A percentile compares a stretch with the other conserved stretches of the same genome.
Evolutionary conservation across 2,329 filamentous ascomycete species (phyloP).

Genomic region (Penicillium verrucosum): DNA sequence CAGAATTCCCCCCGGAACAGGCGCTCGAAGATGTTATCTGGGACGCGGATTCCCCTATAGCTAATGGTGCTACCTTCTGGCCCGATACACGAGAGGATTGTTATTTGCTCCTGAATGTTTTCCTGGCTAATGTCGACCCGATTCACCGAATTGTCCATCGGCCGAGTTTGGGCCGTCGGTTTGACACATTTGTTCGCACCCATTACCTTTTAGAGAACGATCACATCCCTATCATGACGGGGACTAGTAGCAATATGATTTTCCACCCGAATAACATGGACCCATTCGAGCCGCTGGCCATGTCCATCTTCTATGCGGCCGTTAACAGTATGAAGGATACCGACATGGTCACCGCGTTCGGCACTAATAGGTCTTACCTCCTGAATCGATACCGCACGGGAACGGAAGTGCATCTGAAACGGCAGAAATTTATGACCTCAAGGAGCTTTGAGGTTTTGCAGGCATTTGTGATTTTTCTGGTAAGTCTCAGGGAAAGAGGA

Average conservation of each 20-base stretch:
- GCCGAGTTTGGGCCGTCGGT: not conserved
- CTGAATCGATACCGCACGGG: not conserved
- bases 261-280: not conserved
- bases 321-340: not conserved
- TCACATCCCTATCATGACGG: not conserved
- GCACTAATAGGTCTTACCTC: not conserved
- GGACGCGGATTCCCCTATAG: not conserved
- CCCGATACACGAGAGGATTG: not conserved
- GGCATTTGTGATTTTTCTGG: not conserved
- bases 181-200: not conserved
- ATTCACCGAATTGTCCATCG: not conserved
- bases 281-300: not conserved
- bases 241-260: not conserved
- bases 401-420: not conserved
- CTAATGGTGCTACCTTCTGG: not conserved
- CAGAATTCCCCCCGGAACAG: not conserved
- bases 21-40: not conserved
- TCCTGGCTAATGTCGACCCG: not conserved
- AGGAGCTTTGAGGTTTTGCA: not conserved
- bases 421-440: not conserved
- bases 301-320: not conserved
- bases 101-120: not conserved
- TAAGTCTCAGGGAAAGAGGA: not conserved
- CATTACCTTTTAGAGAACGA: not conserved
- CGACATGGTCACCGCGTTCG: not conserved